A percentile compares a stretch with the other conserved stretches of the same genome.
These are phyloP conservation scores for Teratosphaeria zuluensis DNA, from an alignment of 2,329 filamentous ascomycete species.

Conservation along the genomic window DNA sequence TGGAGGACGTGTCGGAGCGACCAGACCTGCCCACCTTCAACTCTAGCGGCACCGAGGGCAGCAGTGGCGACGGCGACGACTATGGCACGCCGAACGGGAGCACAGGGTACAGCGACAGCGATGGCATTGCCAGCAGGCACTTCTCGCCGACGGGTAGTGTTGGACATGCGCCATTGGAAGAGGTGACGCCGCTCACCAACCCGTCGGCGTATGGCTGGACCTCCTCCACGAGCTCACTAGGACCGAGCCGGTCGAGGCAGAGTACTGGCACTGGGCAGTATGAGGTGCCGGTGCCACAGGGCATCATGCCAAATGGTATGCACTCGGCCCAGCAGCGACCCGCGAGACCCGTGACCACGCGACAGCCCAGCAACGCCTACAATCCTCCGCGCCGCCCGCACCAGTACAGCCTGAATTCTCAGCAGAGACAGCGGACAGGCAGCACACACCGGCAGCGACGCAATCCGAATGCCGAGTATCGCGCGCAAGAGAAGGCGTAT, in stretches of 20 bases:
- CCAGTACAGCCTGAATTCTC: conserved; percentile 36
- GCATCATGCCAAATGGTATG: conserved; percentile 13
- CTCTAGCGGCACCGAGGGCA: conserved; percentile 18
- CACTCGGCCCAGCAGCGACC: conserved; percentile 14
- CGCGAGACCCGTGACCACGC: conserved; percentile 31
- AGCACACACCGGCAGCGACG: conserved; percentile 46
- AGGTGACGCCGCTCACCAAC: conserved; percentile 20
- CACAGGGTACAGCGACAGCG: conserved; percentile 17
- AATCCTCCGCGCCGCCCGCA: conserved; percentile 38
- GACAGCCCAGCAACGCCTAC: conserved; percentile 42
- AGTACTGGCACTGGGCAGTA: conserved; percentile 7
- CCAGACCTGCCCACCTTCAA: conserved; percentile 24
- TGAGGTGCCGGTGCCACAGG: conserved; percentile 8
- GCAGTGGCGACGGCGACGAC: conserved; percentile 13
- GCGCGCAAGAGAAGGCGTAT: conserved; percentile 88
- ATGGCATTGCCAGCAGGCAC: conserved; percentile 15
- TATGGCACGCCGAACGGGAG: conserved; percentile 10
- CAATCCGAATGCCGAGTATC: conserved; percentile 63
- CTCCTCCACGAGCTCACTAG: conserved; percentile 2
- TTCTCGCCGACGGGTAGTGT: conserved; percentile 13
- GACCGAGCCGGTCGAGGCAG: neutral
- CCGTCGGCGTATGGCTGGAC: conserved; percentile 22
- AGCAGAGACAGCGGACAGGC: conserved; percentile 43
- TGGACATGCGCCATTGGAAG: conserved; percentile 7
- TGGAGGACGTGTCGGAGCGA: conserved; percentile 22